Base-by-base conservation (phyloP, 305 asterid genomes). In the Solanum hybrid region DNA sequence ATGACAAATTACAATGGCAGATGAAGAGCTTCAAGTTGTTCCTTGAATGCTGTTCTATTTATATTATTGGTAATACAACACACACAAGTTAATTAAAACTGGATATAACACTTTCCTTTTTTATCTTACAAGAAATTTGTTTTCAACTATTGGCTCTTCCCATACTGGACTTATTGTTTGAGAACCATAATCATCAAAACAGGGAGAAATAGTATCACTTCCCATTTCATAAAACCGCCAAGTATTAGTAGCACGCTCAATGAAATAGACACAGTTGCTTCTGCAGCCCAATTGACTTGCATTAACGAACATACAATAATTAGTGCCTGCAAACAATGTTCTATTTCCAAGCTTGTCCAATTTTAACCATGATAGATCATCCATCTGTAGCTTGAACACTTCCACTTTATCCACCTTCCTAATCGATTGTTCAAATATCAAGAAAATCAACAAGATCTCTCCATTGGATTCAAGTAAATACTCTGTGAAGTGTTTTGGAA, bases 231-330 rank as follows among this genome's bases (percentile, higher is more conserved):
- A 86, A 31, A 86, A 5, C 79, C 11, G 1, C 89, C 89, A 86
- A 33, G 89, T 57, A 86, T 87, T 36, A 68, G 33, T 68, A 10
- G 79, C 11, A 0, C 1, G 12, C 45, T 87, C 15, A 34, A 14
- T 24, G 15, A 95, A 95, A 33, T 91, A 92, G 29, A 92, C 75
- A 94, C 79, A 90, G 45, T 94, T 94, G 32, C 65, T 79, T 87
- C 34, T 91, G 41, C 95, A 91, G n/a, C 95, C 92, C 15, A 93
- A 90, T 89, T 89, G 81, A 17, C 90, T 89, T 24, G 93, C 92
- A 86, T 7, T 22, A 7, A 94, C 90, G 37, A 91, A 70, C 12
- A 70, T 70, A 70, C 32, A 70, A 70, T 4, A 70, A 70, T 70
- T 70, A 70, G 32, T n/a, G 17, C 77, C 77, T 10, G 3, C 32